These are phyloP conservation scores for Colletotrichum sp. DNA, from an alignment of 2,329 filamentous ascomycete genomes.

Conservation along the genomic window DNA sequence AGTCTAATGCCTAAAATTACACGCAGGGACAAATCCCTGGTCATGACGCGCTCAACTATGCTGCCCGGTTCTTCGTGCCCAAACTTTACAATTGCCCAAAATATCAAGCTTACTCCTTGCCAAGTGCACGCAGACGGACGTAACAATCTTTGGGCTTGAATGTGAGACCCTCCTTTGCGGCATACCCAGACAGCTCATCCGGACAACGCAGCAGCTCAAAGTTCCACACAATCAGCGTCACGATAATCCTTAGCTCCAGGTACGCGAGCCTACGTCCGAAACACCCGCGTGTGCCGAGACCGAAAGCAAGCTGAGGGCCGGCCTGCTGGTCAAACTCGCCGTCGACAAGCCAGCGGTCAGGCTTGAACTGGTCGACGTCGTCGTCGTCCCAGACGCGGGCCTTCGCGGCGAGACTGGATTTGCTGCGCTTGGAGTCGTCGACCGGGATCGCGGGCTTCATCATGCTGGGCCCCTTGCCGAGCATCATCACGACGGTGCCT, in stretches of 20 bases:
- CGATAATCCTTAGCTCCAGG: conserved; percentile 37
- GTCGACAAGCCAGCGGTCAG: conserved; percentile 41
- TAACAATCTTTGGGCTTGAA: conserved; percentile 20
- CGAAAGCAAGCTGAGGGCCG: conserved; percentile 40
- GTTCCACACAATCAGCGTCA: conserved; percentile 42
- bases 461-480: conserved; percentile 31
- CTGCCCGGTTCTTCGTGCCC: not conserved
- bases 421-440: conserved; percentile 30
- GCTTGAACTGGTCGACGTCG: conserved; percentile 34
- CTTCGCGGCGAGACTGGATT: conserved; percentile 25
- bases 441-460: conserved; percentile 30
- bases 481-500: conserved; percentile 35
- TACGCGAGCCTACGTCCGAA: conserved; percentile 42
- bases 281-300: conserved; percentile 39
- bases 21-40: not conserved
- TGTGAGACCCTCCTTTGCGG: conserved; percentile 15
- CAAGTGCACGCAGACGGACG: not conserved
- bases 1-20: not conserved
- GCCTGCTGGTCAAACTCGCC: conserved; percentile 35
- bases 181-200: conserved; percentile 19
- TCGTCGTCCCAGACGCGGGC: conserved; percentile 35
- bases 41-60: not conserved
- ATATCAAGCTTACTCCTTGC: not conserved
- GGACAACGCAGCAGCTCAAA: conserved; percentile 38
- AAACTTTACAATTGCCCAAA: not conserved